Percentiles rank a stretch among this genome's conserved stretches.
Evolutionary conservation across 495 filamentous ascomycete genomes (phyloP).

Genomic region (Daldinia grandis): DNA sequence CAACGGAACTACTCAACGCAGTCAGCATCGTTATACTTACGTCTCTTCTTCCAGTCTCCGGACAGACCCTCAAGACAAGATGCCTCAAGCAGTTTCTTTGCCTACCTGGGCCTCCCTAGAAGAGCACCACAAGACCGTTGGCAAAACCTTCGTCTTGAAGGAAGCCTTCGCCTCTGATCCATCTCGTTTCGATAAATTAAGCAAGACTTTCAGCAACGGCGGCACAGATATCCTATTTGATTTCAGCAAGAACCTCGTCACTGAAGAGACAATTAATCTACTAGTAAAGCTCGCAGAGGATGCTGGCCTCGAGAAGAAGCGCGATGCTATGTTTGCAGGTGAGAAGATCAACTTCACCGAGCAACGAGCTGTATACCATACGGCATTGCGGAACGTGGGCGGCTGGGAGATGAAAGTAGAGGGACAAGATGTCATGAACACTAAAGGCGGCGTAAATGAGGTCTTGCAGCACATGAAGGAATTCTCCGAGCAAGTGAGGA

Average conservation of each 20-base stretch:
- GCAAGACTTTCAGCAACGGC: conserved; percentile 80
- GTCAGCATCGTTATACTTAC: conserved; percentile 7
- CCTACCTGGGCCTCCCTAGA: conserved; percentile 87
- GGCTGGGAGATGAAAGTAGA: conserved; percentile 91
- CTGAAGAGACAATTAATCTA: conserved; percentile 86
- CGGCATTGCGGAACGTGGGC: conserved; percentile 86
- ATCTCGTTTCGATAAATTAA: conserved; percentile 88
- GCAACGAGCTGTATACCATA: conserved; percentile 93
- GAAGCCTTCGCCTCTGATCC: conserved; percentile 91
- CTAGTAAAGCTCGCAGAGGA: conserved; percentile 90
- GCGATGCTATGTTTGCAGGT: conserved; percentile 95
- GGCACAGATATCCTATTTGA: conserved; percentile 87
- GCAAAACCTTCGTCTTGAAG: conserved; percentile 89
- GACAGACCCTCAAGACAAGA: conserved; percentile 34
- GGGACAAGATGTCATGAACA: conserved; percentile 92
- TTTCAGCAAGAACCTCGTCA: conserved; percentile 99
- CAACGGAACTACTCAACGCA: conserved; percentile 7
- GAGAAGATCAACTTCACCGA: conserved; percentile 99
- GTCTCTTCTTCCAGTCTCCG: not conserved
- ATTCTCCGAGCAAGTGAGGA: conserved; percentile 92
- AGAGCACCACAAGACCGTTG: conserved; percentile 82
- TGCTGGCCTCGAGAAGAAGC: conserved; percentile 87
- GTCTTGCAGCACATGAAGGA: conserved; percentile 97
- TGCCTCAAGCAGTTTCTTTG: conserved; percentile 80
- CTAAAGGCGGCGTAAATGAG: conserved; percentile 73